Conservation (phyloP, 768 basidiomycete species). For the Mycena metata region DNA sequence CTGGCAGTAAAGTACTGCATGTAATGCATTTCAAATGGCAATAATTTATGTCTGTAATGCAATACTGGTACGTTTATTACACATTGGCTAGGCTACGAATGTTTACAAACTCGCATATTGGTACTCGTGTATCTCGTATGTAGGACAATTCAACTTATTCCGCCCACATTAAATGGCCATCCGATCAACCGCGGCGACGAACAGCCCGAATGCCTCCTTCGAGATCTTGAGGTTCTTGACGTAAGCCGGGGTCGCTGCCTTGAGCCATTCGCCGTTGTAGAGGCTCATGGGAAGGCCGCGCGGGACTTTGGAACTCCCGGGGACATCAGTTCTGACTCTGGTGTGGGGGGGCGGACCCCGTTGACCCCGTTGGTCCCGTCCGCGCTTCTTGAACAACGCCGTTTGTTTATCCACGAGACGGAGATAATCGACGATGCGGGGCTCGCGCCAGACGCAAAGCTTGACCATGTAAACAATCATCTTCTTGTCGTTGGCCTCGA, state of each 20-base stretch:
- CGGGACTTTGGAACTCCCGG: constrained; percentile 19
- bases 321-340: constrained; percentile 8
- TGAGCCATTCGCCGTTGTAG: constrained; percentile 33
- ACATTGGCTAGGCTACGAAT: constrained; percentile 14
- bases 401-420: constrained; percentile 33
- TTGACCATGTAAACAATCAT: constrained; percentile 23
- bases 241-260: constrained; percentile 19
- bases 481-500: constrained; percentile 20
- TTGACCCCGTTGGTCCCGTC: too few relatives aligned
- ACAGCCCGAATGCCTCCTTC: constrained; percentile 31
- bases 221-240: constrained; percentile 28
- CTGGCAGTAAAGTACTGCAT: too few relatives aligned
- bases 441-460: constrained; percentile 36
- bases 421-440: constrained; percentile 28
- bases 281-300: constrained; percentile 34
- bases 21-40: too few relatives aligned
- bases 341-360: constrained; percentile 14
- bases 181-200: constrained; percentile 28
- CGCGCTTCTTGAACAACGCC: constrained; percentile 15
- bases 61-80: too few relatives aligned
- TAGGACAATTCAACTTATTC: too few relatives aligned
- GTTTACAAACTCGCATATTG: background rate
- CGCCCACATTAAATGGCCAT: constrained; percentile 27
- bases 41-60: too few relatives aligned
- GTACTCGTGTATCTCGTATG: background rate